These are phyloP conservation scores for Solanum ossicruentum DNA, from an alignment of 257 asterid species.

Conservation along the genomic window DNA sequence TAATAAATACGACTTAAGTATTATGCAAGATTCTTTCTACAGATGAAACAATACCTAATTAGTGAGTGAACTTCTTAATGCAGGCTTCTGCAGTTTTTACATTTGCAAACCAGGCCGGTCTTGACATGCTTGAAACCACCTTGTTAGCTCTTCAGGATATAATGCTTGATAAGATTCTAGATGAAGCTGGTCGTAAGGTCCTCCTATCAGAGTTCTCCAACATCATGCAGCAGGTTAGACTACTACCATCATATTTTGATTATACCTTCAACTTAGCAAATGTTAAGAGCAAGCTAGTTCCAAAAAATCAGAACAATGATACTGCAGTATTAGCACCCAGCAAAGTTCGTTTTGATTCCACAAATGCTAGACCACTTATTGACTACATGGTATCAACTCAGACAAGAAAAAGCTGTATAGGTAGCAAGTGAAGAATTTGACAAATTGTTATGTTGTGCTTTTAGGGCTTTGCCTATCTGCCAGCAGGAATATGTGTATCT, in stretches of 20 bases:
- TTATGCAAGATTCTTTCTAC: not conserved
- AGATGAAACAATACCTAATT: not conserved
- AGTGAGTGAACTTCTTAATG: not conserved
- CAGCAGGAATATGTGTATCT: conserved; percentile 70
- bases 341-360: not conserved
- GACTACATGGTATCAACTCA: not conserved
- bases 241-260: not conserved
- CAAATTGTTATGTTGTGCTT: not conserved
- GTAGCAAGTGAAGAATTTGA: not conserved
- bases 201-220: conserved; percentile 74
- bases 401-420: not conserved
- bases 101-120: conserved; percentile 92
- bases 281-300: not conserved
- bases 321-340: not conserved
- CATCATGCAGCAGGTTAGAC: conserved; percentile 84
- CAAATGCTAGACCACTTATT: not conserved
- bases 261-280: not conserved
- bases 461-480: conserved; percentile 77
- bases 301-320: not conserved
- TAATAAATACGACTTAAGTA: not conserved
- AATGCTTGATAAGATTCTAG: conserved; percentile 78
- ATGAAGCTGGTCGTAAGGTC: conserved; percentile 69
- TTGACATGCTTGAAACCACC: conserved; percentile 96
- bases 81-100: conserved; percentile 86
- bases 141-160: conserved; percentile 84